These are phyloP conservation scores for Rhodotorula sp. DNA, from an alignment of 1,284 basidiomycete genomes.

Conservation along the genomic window DNA sequence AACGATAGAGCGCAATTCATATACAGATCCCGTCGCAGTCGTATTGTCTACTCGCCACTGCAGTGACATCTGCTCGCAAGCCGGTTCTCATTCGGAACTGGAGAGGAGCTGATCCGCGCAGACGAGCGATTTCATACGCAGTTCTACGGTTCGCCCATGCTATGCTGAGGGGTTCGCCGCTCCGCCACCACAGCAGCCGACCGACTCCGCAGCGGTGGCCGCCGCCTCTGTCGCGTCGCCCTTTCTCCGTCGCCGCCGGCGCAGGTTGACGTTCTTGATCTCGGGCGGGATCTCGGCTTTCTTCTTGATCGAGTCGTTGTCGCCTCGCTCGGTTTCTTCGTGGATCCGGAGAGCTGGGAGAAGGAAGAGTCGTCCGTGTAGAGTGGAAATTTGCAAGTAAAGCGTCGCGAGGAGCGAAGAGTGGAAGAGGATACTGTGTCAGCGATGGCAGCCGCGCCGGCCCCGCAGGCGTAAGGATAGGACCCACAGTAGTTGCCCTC, in stretches of 20 bases:
- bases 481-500: slow-evolving; percentile 36
- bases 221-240: not conserved
- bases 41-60: no score
- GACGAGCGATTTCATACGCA: not conserved
- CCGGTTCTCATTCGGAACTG: no score
- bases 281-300: slow-evolving; percentile 3
- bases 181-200: slow-evolving; percentile 31
- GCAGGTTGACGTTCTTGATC: slow-evolving; percentile 9
- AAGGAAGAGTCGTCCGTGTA: not conserved
- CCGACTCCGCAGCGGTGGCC: not conserved
- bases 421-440: not conserved
- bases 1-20: not conserved
- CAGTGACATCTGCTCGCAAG: no score
- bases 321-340: slow-evolving; percentile 40
- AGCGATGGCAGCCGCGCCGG: not conserved
- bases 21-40: not conserved
- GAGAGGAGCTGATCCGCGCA: no score
- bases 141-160: no score
- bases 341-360: slow-evolving; percentile 34
- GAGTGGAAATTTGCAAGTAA: not conserved
- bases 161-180: not conserved
- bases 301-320: slow-evolving; percentile 37
- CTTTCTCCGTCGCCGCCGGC: slow-evolving; percentile 23
- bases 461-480: no score
- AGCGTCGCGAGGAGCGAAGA: not conserved